These are phyloP conservation scores for Diaporthe velutina DNA, from an alignment of 2,329 filamentous ascomycete genomes.

Conservation along the genomic window DNA sequence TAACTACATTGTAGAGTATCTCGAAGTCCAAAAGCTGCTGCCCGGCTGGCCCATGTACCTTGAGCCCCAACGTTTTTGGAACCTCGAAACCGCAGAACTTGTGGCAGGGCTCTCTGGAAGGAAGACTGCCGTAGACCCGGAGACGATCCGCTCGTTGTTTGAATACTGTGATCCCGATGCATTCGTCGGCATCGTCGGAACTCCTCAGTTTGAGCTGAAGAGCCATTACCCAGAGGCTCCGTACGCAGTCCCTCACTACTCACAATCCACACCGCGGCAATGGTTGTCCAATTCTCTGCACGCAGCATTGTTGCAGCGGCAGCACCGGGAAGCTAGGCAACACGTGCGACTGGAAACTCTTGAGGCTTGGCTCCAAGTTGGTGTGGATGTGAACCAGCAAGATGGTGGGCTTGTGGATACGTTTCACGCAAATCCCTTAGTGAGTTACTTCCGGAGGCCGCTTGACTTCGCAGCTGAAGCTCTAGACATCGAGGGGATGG, in stretches of 20 bases:
- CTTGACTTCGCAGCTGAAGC: background rate
- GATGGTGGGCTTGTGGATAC: background rate
- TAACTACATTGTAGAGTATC: background rate
- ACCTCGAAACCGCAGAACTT: background rate
- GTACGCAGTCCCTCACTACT: background rate
- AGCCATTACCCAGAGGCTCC: background rate
- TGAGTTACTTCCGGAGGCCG: background rate
- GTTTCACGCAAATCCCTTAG: background rate
- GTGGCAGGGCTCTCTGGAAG: background rate
- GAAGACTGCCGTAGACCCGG: background rate
- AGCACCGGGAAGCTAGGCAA: background rate
- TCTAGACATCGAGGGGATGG: background rate
- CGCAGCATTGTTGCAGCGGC: background rate
- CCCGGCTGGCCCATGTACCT: background rate
- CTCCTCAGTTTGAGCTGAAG: background rate
- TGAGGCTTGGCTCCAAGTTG: conserved; percentile 1
- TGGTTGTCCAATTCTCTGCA: background rate
- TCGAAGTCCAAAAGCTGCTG: background rate
- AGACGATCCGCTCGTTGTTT: background rate
- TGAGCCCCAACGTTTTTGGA: background rate
- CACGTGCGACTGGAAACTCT: background rate
- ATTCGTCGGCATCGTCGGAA: background rate
- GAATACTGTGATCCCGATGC: background rate
- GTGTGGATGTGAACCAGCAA: background rate
- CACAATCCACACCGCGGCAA: background rate